Conservation (phyloP, 768 basidiomycete genomes). For the Suillus cothurnatus region DNA sequence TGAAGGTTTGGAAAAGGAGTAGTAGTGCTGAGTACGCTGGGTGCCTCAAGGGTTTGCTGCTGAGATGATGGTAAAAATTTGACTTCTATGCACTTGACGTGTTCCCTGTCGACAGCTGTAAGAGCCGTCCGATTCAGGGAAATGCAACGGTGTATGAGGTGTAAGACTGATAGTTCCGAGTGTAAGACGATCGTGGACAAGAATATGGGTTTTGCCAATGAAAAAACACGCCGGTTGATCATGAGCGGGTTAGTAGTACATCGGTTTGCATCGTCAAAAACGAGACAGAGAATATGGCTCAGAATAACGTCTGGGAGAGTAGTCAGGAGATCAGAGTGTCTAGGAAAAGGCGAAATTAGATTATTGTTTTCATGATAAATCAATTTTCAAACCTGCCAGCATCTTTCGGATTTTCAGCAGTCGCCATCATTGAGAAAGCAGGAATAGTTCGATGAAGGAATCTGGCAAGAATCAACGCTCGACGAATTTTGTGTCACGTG, state of each 20-base stretch:
- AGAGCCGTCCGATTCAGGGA: not conserved
- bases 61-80: constrained; percentile 8
- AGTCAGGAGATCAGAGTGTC: not conserved
- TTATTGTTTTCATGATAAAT: not conserved
- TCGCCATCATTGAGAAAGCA: not conserved
- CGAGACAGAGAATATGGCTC: constrained; percentile 3
- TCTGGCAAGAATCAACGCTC: not conserved
- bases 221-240: constrained; percentile 4
- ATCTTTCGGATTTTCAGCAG: not conserved
- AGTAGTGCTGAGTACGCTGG: constrained; percentile 1
- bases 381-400: not conserved
- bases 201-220: constrained; percentile 6
- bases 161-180: constrained; percentile 9
- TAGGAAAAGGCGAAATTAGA: not conserved
- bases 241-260: not conserved
- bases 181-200: constrained; percentile 8
- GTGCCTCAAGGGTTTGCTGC: not conserved
- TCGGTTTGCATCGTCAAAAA: constrained; percentile 1
- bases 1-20: constrained; percentile 5
- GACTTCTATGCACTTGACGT: constrained; percentile 8
- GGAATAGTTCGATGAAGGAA: not conserved
- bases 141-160: constrained; percentile 6
- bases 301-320: constrained; percentile 7
- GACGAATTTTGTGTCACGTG: not conserved
- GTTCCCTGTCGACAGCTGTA: not conserved